A percentile compares a stretch with the other conserved stretches of the same genome.
phyloP scores from a whole-genome alignment of 2,329 filamentous ascomycete genomes.

The Neofusicoccum kwambonambiense region DNA sequence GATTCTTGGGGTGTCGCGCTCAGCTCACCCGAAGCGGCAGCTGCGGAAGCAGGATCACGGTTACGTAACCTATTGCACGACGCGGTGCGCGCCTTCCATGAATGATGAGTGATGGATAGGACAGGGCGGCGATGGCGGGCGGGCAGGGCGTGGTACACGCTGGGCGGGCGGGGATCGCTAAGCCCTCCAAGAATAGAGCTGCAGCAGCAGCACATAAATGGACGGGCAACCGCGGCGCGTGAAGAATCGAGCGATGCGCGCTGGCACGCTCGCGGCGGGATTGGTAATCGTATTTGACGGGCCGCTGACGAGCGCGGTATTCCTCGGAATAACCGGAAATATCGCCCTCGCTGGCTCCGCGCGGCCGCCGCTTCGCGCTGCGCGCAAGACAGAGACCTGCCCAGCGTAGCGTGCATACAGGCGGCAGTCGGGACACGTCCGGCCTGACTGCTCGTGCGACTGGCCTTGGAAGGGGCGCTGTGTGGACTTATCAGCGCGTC shows the following conservation, averaged over 20 bases:
- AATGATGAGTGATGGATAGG: not conserved
- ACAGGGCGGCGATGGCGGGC: not conserved
- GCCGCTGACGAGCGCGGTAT: constrained; percentile 5
- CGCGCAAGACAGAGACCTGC: too few relatives aligned
- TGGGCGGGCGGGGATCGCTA: not conserved
- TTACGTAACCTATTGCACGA: constrained; percentile 11
- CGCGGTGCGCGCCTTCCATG: not conserved
- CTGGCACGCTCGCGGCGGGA: not conserved
- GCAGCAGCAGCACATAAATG: not conserved
- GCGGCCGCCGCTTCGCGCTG: not conserved
- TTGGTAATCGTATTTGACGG: constrained; percentile 10
- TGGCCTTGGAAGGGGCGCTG: not conserved
- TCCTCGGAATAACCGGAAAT: constrained; percentile 5
- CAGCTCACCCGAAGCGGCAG: constrained; percentile 13
- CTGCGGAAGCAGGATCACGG: constrained; percentile 4
- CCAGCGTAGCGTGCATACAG: too few relatives aligned
- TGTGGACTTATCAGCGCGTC: not conserved
- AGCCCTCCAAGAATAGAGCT: constrained; percentile 6
- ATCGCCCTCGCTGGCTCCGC: not conserved
- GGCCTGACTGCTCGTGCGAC: not conserved
- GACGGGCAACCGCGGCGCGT: not conserved
- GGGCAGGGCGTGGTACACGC: not conserved
- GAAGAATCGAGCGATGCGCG: not conserved
- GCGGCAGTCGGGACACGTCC: too few relatives aligned
- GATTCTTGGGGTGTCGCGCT: not conserved